These are phyloP conservation scores for Geotrichum klebahnii DNA, from an alignment of 1,139 yeast species.

Conservation along the genomic window DNA sequence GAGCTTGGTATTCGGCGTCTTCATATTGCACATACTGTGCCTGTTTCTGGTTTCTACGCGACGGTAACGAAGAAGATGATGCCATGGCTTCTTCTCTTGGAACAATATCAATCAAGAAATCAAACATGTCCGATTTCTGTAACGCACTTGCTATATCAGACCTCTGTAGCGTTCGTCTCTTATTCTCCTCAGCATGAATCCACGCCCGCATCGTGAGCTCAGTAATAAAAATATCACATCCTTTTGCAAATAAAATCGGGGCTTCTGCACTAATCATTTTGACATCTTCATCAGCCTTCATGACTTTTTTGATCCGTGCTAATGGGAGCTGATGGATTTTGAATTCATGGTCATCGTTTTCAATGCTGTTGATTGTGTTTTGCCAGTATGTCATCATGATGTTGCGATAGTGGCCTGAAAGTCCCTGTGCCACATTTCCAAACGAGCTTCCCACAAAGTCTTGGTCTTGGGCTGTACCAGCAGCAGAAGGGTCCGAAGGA, in stretches of 20 bases:
- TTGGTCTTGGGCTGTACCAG: constrained; percentile 19
- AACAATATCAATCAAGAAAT: constrained; percentile 88
- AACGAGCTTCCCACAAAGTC: constrained; percentile 41
- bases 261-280: constrained; percentile 98
- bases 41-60: too few species aligned
- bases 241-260: constrained; percentile 93
- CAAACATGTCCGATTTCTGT: constrained; percentile 94
- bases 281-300: constrained; percentile 97
- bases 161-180: constrained; percentile 86
- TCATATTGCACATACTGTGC: constrained; percentile 15
- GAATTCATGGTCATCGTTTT: constrained; percentile 64
- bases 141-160: constrained; percentile 94
- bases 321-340: constrained; percentile 90
- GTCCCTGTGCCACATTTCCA: constrained; percentile 90
- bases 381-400: constrained; percentile 97
- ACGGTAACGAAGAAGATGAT: constrained; percentile 16
- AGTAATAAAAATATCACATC: constrained; percentile 93
- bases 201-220: constrained; percentile 97
- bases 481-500: constrained; percentile 22
- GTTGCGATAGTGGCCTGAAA: constrained; percentile 74
- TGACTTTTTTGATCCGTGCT: constrained; percentile 90
- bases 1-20: constrained; percentile 14
- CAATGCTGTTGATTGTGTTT: constrained; percentile 47
- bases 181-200: constrained; percentile 96
- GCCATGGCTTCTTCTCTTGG: constrained; percentile 54